phyloP scores from a whole-genome alignment of 2,329 filamentous ascomycete genomes.

The Sarocladium kiliense region DNA sequence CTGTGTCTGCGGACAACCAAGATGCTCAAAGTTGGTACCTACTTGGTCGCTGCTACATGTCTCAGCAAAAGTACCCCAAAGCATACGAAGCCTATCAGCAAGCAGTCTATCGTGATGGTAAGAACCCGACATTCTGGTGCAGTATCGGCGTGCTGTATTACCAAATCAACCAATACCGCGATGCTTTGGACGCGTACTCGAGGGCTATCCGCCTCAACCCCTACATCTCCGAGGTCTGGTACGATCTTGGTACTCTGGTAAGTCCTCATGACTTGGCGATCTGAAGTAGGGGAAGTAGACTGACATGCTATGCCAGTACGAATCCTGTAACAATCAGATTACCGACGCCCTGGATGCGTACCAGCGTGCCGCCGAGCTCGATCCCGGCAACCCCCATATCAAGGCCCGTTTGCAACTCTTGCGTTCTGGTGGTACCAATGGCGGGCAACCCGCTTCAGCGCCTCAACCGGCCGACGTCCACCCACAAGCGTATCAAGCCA shows the following conservation, averaged over 20 bases:
- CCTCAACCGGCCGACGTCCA: constrained; percentile 96
- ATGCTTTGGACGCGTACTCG: constrained; percentile 95
- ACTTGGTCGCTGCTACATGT: constrained; percentile 97
- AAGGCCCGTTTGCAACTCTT: constrained; percentile 89
- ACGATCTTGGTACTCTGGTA: constrained; percentile 92
- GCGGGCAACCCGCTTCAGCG: constrained; percentile 65
- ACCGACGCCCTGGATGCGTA: constrained; percentile 95
- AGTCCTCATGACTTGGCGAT: constrained; percentile 32
- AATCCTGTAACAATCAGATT: constrained; percentile 98
- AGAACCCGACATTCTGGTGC: constrained; percentile 99
- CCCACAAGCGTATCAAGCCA: constrained; percentile 84
- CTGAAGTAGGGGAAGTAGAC: constrained; percentile 10
- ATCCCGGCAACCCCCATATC: constrained; percentile 90
- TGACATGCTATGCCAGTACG: constrained; percentile 61
- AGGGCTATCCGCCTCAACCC: constrained; percentile 94
- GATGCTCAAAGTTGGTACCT: constrained; percentile 99
- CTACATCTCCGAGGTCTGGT: constrained; percentile 99
- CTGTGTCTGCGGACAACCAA: constrained; percentile 84
- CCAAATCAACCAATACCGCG: constrained; percentile 98
- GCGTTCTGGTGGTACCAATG: constrained; percentile 71
- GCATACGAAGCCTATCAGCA: constrained; percentile 98
- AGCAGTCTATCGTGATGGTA: constrained; percentile 94
- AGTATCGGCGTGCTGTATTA: constrained; percentile 98
- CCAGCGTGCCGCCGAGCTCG: constrained; percentile 87
- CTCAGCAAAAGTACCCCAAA: constrained; percentile 97